Conservation (phyloP, 768 basidiomycete genomes). For the Suillus alpinus region DNA sequence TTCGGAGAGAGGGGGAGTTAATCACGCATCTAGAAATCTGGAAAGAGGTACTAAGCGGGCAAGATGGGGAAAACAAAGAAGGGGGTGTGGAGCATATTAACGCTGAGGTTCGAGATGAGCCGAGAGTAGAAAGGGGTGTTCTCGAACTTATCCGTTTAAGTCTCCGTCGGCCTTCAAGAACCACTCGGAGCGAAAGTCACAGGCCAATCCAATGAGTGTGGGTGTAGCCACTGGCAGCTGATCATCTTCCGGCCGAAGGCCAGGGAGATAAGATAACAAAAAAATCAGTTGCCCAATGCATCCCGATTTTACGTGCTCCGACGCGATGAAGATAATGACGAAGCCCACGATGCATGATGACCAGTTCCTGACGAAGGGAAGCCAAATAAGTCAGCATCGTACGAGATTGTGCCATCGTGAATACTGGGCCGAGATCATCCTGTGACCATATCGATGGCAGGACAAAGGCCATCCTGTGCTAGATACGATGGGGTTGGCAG, state of each 20-base stretch:
- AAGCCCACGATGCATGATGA: slow-evolving; percentile 10
- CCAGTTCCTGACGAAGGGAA: background rate
- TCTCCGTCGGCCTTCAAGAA: background rate
- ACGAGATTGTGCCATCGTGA: background rate
- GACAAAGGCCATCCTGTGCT: background rate
- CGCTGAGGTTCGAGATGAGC: background rate
- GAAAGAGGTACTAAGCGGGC: background rate
- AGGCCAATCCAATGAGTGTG: background rate
- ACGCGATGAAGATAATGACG: slow-evolving; percentile 11
- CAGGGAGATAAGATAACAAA: slow-evolving; percentile 2
- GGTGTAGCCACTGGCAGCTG: background rate
- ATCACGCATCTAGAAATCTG: background rate
- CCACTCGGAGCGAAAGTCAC: background rate
- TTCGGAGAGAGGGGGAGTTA: background rate
- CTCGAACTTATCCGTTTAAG: background rate
- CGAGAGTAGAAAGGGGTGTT: background rate
- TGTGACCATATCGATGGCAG: background rate
- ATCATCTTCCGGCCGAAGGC: background rate
- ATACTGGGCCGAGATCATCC: background rate
- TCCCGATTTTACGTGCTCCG: background rate
- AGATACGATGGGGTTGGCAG: background rate
- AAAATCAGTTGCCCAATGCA: background rate
- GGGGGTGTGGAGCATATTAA: background rate
- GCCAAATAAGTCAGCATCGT: background rate
- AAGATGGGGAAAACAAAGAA: background rate